Evolutionary conservation across 495 filamentous ascomycete genomes (phyloP).

Genomic region (Hyaloscypha bicolor): DNA sequence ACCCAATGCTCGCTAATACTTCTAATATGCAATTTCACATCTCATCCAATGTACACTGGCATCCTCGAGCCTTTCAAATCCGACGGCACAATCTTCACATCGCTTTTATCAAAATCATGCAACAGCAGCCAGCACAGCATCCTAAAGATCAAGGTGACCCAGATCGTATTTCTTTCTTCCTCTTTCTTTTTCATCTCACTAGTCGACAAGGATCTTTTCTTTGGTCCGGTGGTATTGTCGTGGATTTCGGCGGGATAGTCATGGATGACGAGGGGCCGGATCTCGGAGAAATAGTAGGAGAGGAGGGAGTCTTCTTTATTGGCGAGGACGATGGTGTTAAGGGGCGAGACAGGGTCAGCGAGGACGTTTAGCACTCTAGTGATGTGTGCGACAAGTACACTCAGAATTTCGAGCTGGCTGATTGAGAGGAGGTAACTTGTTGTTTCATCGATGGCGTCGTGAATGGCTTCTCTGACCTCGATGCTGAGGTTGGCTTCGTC

Average conservation of each 20-base stretch:
- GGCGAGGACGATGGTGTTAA: conserved; percentile 38
- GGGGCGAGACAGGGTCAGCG: conserved; percentile 23
- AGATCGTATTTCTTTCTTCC: conserved; percentile 38
- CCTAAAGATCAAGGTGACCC: conserved; percentile 50
- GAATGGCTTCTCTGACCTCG: conserved; percentile 40
- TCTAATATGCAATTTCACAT: neutral
- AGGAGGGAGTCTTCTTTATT: conserved; percentile 45
- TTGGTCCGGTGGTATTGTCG: no score
- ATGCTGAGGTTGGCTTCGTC: conserved; percentile 28
- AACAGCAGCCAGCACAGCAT: conserved; percentile 56
- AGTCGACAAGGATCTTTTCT: conserved; percentile 11
- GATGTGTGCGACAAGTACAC: conserved; percentile 30
- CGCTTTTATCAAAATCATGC: conserved; percentile 52
- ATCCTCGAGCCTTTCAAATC: conserved; percentile 49
- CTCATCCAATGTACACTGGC: conserved; percentile 46
- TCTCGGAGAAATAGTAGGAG: conserved; percentile 43
- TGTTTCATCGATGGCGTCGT: conserved; percentile 38
- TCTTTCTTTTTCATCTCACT: neutral
- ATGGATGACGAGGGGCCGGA: conserved; percentile 37
- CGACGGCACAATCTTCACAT: conserved; percentile 49
- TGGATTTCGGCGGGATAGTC: no score
- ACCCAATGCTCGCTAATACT: neutral
- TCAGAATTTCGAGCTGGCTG: conserved; percentile 26
- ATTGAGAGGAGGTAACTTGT: conserved; percentile 34
- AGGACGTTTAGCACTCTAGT: conserved; percentile 28